Evolutionary conservation across 1,284 basidiomycete genomes (phyloP).

Genomic region (Ceratobasidium sp.): DNA sequence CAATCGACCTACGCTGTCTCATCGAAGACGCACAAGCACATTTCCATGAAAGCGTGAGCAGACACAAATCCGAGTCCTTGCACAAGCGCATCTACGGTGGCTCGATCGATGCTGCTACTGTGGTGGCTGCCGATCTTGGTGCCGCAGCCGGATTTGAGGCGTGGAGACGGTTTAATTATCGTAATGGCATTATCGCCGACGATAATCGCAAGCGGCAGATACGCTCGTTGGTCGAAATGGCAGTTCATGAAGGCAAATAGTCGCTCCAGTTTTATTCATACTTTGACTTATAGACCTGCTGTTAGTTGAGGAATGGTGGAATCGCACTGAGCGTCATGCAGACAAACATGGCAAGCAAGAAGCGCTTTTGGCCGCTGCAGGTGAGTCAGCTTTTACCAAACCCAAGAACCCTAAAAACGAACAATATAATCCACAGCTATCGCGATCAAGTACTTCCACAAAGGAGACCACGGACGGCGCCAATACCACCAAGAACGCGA

Average conservation of each 20-base stretch:
- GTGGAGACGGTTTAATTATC: constrained; percentile 35
- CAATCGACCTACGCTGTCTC: background rate
- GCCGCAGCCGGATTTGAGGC: constrained; percentile 47
- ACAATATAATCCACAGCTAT: background rate
- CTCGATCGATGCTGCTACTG: constrained; percentile 55
- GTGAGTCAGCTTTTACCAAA: constrained; percentile 46
- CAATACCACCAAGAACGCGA: background rate
- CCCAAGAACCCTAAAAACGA: background rate
- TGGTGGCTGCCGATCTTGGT: constrained; percentile 53
- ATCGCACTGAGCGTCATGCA: constrained; percentile 58
- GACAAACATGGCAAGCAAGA: constrained; percentile 61
- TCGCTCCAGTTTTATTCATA: too few species aligned
- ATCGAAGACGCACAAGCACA: background rate
- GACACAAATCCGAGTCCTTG: constrained; percentile 59
- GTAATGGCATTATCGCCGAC: constrained; percentile 40
- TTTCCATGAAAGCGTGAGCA: background rate
- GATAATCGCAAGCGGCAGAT: background rate
- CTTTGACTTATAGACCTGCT: constrained; percentile 15
- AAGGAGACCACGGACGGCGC: background rate
- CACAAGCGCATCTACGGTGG: constrained; percentile 69
- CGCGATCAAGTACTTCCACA: constrained; percentile 30
- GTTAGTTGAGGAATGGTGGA: constrained; percentile 56
- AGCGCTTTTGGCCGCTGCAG: constrained; percentile 67
- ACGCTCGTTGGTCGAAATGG: constrained; percentile 8
- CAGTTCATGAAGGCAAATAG: constrained; percentile 3